Conservation (phyloP, 2,329 filamentous ascomycete genomes). For the Mycocentrospora acerina region DNA sequence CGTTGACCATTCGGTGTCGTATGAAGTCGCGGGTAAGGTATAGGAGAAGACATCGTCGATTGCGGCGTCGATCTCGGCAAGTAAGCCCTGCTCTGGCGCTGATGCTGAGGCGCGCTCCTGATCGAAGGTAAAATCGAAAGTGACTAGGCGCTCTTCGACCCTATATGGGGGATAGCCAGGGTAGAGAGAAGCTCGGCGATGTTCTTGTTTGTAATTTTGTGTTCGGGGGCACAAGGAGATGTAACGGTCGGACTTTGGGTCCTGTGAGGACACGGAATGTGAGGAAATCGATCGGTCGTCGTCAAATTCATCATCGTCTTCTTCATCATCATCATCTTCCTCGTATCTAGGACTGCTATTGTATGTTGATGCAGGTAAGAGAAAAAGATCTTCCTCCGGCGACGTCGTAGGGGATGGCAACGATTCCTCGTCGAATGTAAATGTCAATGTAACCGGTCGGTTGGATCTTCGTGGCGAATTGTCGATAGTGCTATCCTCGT, state of each 20-base stretch:
- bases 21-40: slow-evolving; percentile 5
- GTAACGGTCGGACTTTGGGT: slow-evolving; percentile 4
- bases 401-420: slow-evolving; percentile 3
- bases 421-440: slow-evolving; percentile 3
- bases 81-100: slow-evolving; percentile 14
- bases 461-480: slow-evolving; percentile 10
- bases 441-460: slow-evolving; percentile 4
- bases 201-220: background rate
- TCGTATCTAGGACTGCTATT: slow-evolving; percentile 13
- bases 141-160: slow-evolving; percentile 7
- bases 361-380: slow-evolving; percentile 27
- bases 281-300: slow-evolving; percentile 8
- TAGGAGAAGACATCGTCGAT: slow-evolving; percentile 27
- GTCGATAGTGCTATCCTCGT: slow-evolving; percentile 8
- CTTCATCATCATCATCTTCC: too few species aligned
- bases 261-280: slow-evolving; percentile 1
- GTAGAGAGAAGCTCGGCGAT: background rate
- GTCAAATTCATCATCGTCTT: background rate
- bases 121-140: slow-evolving; percentile 20
- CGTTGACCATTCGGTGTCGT: background rate
- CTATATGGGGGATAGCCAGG: too few species aligned
- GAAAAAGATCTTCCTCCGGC: slow-evolving; percentile 15
- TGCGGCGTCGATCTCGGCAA: slow-evolving; percentile 27
- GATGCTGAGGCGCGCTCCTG: slow-evolving; percentile 11
- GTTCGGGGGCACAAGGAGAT: slow-evolving; percentile 9